Base-by-base conservation (phyloP, 495 filamentous ascomycete species). In the Xylaria bambusicola region DNA sequence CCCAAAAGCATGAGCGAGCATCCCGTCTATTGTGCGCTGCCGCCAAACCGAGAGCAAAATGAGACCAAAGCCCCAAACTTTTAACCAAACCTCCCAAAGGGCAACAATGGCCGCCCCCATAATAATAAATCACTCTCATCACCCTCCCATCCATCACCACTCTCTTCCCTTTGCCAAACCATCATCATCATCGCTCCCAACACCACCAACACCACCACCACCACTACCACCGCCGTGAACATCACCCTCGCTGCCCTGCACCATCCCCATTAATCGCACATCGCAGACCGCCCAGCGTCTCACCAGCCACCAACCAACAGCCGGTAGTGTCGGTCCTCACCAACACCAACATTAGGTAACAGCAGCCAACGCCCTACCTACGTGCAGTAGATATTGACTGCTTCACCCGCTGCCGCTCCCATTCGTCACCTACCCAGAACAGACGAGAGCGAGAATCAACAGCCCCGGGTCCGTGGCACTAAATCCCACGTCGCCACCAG, bases 31-130 rank as follows among this genome's bases (percentile, higher is more conserved):
- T 65, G 63, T 62, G 63, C 63, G 53, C 63, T 62, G 63, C 63
- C 53, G 59, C 63, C 63, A 61, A 55, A 62, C 53, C 56, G 54
- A 58, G 54, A 52, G 54, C 54, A 63, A 63, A 63, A 66, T 66
- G 64, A 66, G 64, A 66, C 64, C 64, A 66, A 63, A 59, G 66
- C 68, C 68, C 68, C 68, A 68, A 71, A 70, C 65, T 68, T 62
- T 62, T 56, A 54, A 63, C 63, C 63, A n/a, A n/a, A n/a, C n/a
- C n/a, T n/a, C n/a, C n/a, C n/a, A 68, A 62, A 58, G 48, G 40
- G 60, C 66, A 60, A 68, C 63, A 68, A 68, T 68, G 68, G 66
- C 65, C 62, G 52, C 66, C 68, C 68, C 68, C 66, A 68, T 68
- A 71, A 68, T 68, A 69, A 63, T 67, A 66, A 66, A 63, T 64